Evolutionary conservation across 306 rosid genomes (phyloP).

Genomic region (Glycine latifolia): DNA sequence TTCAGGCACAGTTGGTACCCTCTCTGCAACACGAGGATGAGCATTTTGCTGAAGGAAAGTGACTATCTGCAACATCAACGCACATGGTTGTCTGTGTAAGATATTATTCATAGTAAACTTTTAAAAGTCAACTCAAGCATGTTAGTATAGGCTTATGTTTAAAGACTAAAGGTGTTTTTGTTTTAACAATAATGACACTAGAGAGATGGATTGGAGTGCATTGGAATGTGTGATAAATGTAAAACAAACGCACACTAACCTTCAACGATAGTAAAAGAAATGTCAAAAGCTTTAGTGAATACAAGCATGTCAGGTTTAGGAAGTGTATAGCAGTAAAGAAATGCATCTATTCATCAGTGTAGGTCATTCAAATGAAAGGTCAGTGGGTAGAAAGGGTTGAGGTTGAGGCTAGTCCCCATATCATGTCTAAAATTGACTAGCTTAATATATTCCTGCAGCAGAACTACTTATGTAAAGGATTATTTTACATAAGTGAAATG

Average conservation of each 20-base stretch:
- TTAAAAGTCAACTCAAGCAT: conserved; percentile 16
- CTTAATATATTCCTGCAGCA: conserved; percentile 6
- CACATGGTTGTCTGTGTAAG: conserved; percentile 17
- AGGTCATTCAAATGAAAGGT: conserved; percentile 18
- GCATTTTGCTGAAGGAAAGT: conserved; percentile 93
- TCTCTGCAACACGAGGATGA: conserved; percentile 91
- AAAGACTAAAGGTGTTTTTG: neutral
- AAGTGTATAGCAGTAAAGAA: neutral
- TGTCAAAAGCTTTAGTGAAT: conserved; percentile 16
- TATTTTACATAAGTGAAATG: conserved; percentile 27
- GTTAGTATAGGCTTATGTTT: conserved; percentile 16
- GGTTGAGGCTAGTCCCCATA: conserved; percentile 3
- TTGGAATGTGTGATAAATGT: no score
- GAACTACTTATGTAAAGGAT: conserved; percentile 24
- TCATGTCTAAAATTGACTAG: conserved; percentile 29
- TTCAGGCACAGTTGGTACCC: conserved; percentile 88
- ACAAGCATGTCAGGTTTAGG: conserved; percentile 1
- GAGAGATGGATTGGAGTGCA: no score
- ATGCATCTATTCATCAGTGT: conserved; percentile 3
- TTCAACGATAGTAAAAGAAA: conserved; percentile 19
- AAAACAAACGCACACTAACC: neutral
- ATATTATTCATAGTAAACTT: conserved; percentile 27
- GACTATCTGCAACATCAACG: conserved; percentile 66
- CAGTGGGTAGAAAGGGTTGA: conserved; percentile 4
- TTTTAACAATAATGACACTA: no score